These are phyloP conservation scores for Colletotrichum spinosum DNA, from an alignment of 2,329 filamentous ascomycete genomes.

Conservation along the genomic window DNA sequence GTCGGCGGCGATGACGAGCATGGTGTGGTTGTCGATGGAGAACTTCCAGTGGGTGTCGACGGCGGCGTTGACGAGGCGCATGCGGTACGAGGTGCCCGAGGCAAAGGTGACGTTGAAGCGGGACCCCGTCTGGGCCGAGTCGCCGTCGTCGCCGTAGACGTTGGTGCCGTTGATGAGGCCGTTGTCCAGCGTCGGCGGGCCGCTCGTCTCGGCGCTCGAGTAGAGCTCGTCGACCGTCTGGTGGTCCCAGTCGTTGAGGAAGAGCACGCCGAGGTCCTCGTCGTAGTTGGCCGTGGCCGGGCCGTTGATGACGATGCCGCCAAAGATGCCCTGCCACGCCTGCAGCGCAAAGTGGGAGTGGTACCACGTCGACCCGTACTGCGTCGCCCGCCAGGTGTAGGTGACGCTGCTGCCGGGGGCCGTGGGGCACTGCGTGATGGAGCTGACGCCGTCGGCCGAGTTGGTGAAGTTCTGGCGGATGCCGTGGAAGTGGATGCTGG, in stretches of 20 bases:
- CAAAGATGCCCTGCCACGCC: constrained; percentile 66
- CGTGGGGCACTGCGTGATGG: constrained; percentile 62
- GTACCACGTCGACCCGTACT: constrained; percentile 69
- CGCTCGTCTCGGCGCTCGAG: constrained; percentile 40
- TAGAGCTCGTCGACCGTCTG: constrained; percentile 53
- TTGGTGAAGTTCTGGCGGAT: constrained; percentile 67
- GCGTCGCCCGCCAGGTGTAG: constrained; percentile 68
- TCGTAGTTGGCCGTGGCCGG: constrained; percentile 71
- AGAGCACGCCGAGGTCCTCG: constrained; percentile 69
- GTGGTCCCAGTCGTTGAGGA: constrained; percentile 71
- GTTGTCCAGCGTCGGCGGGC: constrained; percentile 55
- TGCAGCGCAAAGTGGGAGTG: constrained; percentile 68
- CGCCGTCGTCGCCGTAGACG: constrained; percentile 46
- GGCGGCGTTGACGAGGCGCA: constrained; percentile 61
- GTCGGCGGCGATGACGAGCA: constrained; percentile 70
- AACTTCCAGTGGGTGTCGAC: constrained; percentile 60
- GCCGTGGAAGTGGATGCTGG: constrained; percentile 73
- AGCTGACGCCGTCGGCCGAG: constrained; percentile 67
- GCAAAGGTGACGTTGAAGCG: constrained; percentile 53
- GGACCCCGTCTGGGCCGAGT: constrained; percentile 43
- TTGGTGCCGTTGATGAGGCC: constrained; percentile 59
- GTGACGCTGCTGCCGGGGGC: constrained; percentile 63
- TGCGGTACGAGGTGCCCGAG: constrained; percentile 56
- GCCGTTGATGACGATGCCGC: constrained; percentile 71
- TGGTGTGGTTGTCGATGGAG: constrained; percentile 65